phyloP scores from a whole-genome alignment of 1,139 yeast genomes.

The Candida frijolesensis region DNA sequence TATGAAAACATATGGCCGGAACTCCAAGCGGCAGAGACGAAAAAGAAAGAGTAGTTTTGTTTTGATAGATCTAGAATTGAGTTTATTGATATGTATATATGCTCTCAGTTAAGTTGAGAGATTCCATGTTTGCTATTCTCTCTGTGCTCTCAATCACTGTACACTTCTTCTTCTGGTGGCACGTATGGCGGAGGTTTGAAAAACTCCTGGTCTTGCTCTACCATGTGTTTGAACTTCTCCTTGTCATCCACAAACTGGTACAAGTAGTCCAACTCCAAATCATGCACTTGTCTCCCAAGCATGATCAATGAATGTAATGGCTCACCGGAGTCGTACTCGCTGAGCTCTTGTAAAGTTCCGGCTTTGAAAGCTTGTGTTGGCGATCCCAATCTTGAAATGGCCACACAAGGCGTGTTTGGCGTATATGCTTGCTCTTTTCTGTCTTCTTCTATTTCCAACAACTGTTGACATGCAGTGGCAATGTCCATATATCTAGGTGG shows the following conservation, averaged over 20 bases:
- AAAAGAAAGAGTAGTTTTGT: conserved; percentile 15
- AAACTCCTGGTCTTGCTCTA: conserved; percentile 70
- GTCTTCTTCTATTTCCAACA: conserved; percentile 80
- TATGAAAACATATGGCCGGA: conserved; percentile 33
- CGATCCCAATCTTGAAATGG: conserved; percentile 88
- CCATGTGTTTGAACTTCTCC: conserved; percentile 59
- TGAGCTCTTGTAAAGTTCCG: conserved; percentile 74
- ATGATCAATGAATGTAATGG: conserved; percentile 91
- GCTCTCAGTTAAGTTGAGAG: too few species aligned
- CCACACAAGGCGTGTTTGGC: conserved; percentile 87
- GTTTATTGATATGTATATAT: neutral
- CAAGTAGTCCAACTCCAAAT: conserved; percentile 84
- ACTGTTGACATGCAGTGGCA: conserved; percentile 83
- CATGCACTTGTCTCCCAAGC: conserved; percentile 93
- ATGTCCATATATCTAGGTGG: conserved; percentile 97
- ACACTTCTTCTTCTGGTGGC: conserved; percentile 34
- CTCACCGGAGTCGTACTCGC: conserved; percentile 86
- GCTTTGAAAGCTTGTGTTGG: conserved; percentile 83
- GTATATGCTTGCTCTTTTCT: conserved; percentile 79
- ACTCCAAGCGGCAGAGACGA: conserved; percentile 11
- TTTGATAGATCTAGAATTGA: neutral
- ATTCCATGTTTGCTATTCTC: too few species aligned
- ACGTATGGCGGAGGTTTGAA: conserved; percentile 64
- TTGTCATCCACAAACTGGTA: conserved; percentile 73
- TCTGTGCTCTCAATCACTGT: conserved; percentile 18